Percentiles rank a stretch among this genome's conserved stretches.
phyloP scores from a whole-genome alignment of 2,329 filamentous ascomycete genomes.

The Huntiella decipiens region DNA sequence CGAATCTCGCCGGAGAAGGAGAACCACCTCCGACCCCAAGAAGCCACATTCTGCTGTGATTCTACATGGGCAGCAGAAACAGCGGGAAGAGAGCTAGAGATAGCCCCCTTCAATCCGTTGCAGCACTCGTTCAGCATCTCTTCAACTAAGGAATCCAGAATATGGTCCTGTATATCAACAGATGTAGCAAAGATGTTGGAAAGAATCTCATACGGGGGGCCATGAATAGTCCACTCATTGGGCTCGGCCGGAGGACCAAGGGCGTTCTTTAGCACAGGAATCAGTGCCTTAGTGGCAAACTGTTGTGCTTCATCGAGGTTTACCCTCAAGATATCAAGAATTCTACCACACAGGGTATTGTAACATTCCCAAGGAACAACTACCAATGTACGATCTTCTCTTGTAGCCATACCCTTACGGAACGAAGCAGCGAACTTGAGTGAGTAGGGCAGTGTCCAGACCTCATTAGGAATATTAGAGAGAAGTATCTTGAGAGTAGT shows the following conservation, averaged over 20 bases:
- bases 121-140: conserved; percentile 34
- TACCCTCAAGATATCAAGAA: conserved; percentile 28
- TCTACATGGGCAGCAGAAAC: conserved; percentile 57
- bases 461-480: conserved; percentile 32
- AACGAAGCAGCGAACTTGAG: conserved; percentile 46
- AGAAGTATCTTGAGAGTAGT: conserved; percentile 44
- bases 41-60: conserved; percentile 51
- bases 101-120: conserved; percentile 23
- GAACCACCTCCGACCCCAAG: conserved; percentile 51
- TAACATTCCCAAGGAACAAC: conserved; percentile 60
- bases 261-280: conserved; percentile 36
- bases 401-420: conserved; percentile 48
- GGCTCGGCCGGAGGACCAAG: conserved; percentile 27
- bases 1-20: conserved; percentile 14
- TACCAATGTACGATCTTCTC: conserved; percentile 56
- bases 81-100: conserved; percentile 61
- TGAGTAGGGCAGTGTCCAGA: conserved; percentile 28
- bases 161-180: not conserved
- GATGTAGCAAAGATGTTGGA: conserved; percentile 4
- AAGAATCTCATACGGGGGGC: conserved; percentile 8
- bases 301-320: conserved; percentile 22
- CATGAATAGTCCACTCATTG: conserved; percentile 16
- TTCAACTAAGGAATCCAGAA: conserved; percentile 15
- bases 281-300: conserved; percentile 31
- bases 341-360: conserved; percentile 39